phyloP scores from a whole-genome alignment of 2,329 filamentous ascomycete genomes.

The Aspergillus melleus region DNA sequence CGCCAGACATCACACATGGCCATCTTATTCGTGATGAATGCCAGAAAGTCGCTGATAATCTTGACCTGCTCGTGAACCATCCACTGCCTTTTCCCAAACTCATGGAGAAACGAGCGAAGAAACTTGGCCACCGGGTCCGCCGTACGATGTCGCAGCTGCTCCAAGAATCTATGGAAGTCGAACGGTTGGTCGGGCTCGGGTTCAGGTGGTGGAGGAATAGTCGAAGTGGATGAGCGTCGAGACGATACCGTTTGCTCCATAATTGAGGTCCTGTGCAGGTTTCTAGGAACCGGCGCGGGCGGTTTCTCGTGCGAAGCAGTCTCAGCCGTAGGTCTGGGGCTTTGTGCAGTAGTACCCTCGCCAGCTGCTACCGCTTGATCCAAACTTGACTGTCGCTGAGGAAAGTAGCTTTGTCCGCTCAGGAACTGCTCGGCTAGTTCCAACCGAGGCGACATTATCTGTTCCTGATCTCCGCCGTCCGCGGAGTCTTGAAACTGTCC shows the following conservation, averaged over 20 bases:
- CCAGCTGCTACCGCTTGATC: constrained; percentile 61
- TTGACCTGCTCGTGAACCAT: constrained; percentile 99
- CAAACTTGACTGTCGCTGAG: constrained; percentile 82
- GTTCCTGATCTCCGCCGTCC: constrained; percentile 70
- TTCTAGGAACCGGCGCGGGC: constrained; percentile 28
- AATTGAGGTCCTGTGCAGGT: constrained; percentile 22
- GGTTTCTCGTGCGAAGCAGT: constrained; percentile 21
- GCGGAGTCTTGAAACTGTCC: constrained; percentile 82
- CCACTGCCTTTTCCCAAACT: constrained; percentile 98
- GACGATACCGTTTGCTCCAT: constrained; percentile 27
- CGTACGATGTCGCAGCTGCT: constrained; percentile 92
- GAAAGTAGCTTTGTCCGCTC: constrained; percentile 66
- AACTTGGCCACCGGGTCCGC: constrained; percentile 98
- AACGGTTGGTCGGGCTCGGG: constrained; percentile 86
- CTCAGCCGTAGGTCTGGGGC: constrained; percentile 18
- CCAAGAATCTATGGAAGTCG: constrained; percentile 95
- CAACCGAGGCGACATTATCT: constrained; percentile 88
- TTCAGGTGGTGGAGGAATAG: constrained; percentile 65
- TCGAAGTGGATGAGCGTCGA: constrained; percentile 38
- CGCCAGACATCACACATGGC: constrained; percentile 94
- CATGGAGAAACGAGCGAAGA: constrained; percentile 86
- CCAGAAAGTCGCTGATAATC: constrained; percentile 93
- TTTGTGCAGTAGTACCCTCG: constrained; percentile 22
- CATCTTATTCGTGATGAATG: constrained; percentile 99
- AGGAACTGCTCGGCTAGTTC: constrained; percentile 80